These are phyloP conservation scores for Cyclotella kingstonii DNA, from an alignment of 108 stramenopile genomes.

Conservation along the genomic window DNA sequence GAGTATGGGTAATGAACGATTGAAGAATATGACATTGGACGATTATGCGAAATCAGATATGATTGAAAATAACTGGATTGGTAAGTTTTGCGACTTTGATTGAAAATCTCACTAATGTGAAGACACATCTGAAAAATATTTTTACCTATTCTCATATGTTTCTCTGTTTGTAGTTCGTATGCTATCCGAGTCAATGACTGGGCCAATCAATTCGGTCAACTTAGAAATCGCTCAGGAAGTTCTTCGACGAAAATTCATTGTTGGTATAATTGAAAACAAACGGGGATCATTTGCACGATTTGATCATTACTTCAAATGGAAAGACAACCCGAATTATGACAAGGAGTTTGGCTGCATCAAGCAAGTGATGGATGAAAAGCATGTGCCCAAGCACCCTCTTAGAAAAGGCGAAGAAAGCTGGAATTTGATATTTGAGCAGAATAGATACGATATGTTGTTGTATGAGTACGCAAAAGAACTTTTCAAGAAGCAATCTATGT, in stretches of 20 bases:
- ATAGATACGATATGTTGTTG: constrained; percentile 33
- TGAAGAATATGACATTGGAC: constrained; percentile 43
- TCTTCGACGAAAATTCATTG: constrained; percentile 36
- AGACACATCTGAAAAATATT: no score
- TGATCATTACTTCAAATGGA: constrained; percentile 49
- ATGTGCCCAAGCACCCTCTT: constrained; percentile 28
- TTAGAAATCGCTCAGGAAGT: constrained; percentile 40
- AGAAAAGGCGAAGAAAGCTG: constrained; percentile 22
- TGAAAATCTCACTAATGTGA: no score
- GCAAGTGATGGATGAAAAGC: constrained; percentile 41
- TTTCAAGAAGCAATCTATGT: constrained; percentile 25
- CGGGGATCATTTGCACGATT: constrained; percentile 43
- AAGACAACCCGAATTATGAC: constrained; percentile 34
- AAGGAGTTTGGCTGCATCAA: constrained; percentile 41
- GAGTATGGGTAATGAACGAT: constrained; percentile 14
- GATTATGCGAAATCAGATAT: constrained; percentile 49
- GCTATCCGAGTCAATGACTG: constrained; percentile 38
- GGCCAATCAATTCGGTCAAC: constrained; percentile 25
- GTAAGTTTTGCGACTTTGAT: constrained; percentile 23
- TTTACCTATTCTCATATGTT: neutral
- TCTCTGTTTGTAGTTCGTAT: constrained; percentile 21
- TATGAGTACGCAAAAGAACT: constrained; percentile 41
- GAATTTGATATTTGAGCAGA: constrained; percentile 36
- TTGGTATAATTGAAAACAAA: constrained; percentile 43
- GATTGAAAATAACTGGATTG: constrained; percentile 58